Percentiles rank a stretch among this genome's conserved stretches.
phyloP scores from a whole-genome alignment of 2,329 filamentous ascomycete genomes.

The Celoporthe dispersa region DNA sequence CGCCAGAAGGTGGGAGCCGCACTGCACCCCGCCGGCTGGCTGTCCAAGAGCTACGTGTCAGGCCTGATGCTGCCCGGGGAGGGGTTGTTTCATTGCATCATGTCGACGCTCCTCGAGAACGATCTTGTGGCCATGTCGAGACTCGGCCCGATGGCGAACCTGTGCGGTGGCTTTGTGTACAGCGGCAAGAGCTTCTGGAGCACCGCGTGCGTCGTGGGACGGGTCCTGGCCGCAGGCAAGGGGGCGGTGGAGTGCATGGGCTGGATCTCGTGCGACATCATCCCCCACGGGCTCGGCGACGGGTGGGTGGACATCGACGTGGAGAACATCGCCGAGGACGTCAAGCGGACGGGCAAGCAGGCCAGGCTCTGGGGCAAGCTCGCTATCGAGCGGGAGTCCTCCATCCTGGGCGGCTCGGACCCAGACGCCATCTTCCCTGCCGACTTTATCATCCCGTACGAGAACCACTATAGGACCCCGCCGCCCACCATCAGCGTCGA shows the following conservation, averaged over 20 bases:
- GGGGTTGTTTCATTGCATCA: slow-evolving; percentile 64
- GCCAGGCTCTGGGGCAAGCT: slow-evolving; percentile 66
- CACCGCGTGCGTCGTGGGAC: slow-evolving; percentile 66
- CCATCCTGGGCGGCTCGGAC: slow-evolving; percentile 62
- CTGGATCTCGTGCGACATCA: slow-evolving; percentile 67
- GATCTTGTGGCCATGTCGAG: slow-evolving; percentile 62
- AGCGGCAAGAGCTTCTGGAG: slow-evolving; percentile 70
- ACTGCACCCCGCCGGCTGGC: slow-evolving; percentile 65
- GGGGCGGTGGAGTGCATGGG: slow-evolving; percentile 70
- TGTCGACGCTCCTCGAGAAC: slow-evolving; percentile 68
- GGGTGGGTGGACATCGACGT: slow-evolving; percentile 65
- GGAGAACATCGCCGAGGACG: slow-evolving; percentile 55
- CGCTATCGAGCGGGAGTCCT: slow-evolving; percentile 62
- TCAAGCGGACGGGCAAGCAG: slow-evolving; percentile 55
- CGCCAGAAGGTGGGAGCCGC: slow-evolving; percentile 61
- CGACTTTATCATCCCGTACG: slow-evolving; percentile 66
- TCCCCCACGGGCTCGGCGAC: slow-evolving; percentile 54
- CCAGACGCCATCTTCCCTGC: slow-evolving; percentile 59
- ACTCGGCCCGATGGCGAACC: slow-evolving; percentile 63
- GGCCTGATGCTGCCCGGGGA: slow-evolving; percentile 69
- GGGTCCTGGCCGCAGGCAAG: slow-evolving; percentile 65
- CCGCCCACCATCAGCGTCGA: slow-evolving; percentile 54
- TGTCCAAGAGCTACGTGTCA: slow-evolving; percentile 70
- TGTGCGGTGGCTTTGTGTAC: slow-evolving; percentile 69
- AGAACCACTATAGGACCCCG: slow-evolving; percentile 55